Base-by-base conservation (phyloP, 1,139 yeast species). In the Pichia sp. region DNA sequence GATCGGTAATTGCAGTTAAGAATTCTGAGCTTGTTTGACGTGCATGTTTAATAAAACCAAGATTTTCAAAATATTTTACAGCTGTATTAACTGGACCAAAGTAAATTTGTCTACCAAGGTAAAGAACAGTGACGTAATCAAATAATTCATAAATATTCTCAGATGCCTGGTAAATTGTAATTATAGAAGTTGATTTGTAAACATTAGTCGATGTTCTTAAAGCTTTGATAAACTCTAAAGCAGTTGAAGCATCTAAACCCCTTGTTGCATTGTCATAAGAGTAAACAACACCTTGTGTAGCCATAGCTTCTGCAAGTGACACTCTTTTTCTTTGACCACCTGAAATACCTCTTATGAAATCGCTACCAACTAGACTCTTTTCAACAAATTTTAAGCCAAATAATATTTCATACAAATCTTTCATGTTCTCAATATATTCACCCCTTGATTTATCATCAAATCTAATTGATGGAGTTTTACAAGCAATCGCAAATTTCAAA, bases 261-360 rank as follows among this genome's bases (percentile, higher is more conserved):
- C 89, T 74, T 7, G 89, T 82, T 26, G 87, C 79, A 63, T 82
- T 82, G 66, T 82, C 88, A 82, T 85, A 82, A 63, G 85, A 79
- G 60, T 76, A 84, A 42, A 81, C 64, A 42, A 79, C 71, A 22
- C 84, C 78, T 24, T 80, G 78, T 23, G 80, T 70, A n/a, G 78
- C 70, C 42, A 80, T 69, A 2, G 77, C 80, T 60, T 82, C 87
- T 16, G 86, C 86, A 57, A 84, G 81, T 4, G 89, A 81, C 25
- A 84, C 90, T 65, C 92, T 80, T 64, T 84, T 84, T 55, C 90
- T 73, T 68, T 84, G 89, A 68, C 92, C 92, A 59, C 92, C 92
- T 39, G 89, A 82, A 36, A 84, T 85, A 65, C 92, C 92, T 58
- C 89, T 75, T 41, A 84, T 76, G 49, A 74, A 77, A 59, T 83